Percentiles rank a stretch among this genome's conserved stretches.
Evolutionary conservation across 352 stramenopile genomes (phyloP).

Genomic region (Phytophthora colocasiae): DNA sequence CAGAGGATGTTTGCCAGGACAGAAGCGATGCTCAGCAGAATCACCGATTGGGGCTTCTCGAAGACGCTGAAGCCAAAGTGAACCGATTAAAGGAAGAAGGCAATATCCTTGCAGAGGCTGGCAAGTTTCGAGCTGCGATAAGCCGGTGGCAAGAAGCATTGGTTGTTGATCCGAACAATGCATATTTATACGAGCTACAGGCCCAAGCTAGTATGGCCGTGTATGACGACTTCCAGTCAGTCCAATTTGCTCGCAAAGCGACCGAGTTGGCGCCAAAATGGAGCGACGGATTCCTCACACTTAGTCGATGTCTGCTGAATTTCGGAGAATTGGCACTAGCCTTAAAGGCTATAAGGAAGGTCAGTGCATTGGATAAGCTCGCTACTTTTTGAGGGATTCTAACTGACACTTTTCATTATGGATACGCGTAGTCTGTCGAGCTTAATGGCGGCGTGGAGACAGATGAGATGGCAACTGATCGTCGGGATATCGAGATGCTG

Average conservation of each 20-base stretch:
- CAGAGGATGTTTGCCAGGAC: slow-evolving; percentile 13
- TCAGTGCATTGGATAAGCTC: slow-evolving; percentile 16
- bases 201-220: slow-evolving; percentile 77
- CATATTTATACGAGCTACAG: slow-evolving; percentile 68
- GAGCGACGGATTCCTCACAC: slow-evolving; percentile 74
- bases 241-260: slow-evolving; percentile 70
- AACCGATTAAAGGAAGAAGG: slow-evolving; percentile 79
- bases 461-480: slow-evolving; percentile 59
- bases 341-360: slow-evolving; percentile 52
- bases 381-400: too few species aligned
- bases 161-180: slow-evolving; percentile 49
- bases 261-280: slow-evolving; percentile 61
- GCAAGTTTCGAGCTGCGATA: slow-evolving; percentile 69
- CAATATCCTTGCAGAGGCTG: slow-evolving; percentile 77
- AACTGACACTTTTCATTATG: too few species aligned
- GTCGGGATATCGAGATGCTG: slow-evolving; percentile 52
- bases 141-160: slow-evolving; percentile 71
- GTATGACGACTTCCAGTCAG: slow-evolving; percentile 78
- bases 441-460: slow-evolving; percentile 42
- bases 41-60: slow-evolving; percentile 47
- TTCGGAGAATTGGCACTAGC: slow-evolving; percentile 83
- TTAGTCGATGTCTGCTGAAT: slow-evolving; percentile 78
- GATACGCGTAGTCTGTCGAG: slow-evolving; percentile 47
- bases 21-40: neutral
- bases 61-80: slow-evolving; percentile 62